Conservation (phyloP, 805 yeast species). For the Lipomyces kockii region DNA sequence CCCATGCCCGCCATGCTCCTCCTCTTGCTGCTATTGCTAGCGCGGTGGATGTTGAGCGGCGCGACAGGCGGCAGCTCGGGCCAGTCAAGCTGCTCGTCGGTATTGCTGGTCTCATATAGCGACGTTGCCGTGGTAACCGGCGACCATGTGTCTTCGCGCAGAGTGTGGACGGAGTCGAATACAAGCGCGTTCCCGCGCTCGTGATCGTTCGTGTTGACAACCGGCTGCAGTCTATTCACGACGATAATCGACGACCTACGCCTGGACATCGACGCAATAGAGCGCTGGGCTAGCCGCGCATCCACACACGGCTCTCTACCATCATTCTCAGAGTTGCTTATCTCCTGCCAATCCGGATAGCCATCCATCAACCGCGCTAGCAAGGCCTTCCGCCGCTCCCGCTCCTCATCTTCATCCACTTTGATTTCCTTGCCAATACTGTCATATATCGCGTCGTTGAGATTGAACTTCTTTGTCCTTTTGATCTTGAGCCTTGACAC, state of each 20-base stretch:
- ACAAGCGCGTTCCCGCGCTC: neutral
- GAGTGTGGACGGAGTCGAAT: neutral
- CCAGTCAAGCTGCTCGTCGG: neutral
- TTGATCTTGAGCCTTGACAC: slow-evolving; percentile 5
- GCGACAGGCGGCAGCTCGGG: neutral
- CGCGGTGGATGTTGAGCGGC: neutral
- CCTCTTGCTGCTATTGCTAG: neutral
- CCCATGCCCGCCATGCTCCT: neutral
- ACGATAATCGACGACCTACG: neutral
- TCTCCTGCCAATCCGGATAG: neutral
- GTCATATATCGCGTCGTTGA: slow-evolving; percentile 23
- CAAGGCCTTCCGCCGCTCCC: neutral
- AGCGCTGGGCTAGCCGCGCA: neutral
- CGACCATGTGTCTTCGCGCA: neutral
- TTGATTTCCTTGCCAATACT: slow-evolving; percentile 26
- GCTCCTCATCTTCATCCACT: neutral
- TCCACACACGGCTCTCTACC: neutral
- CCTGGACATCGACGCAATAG: neutral
- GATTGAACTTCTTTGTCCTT: slow-evolving; percentile 16
- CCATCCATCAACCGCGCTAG: neutral
- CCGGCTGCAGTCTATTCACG: neutral
- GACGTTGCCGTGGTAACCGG: neutral
- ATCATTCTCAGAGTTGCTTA: neutral
- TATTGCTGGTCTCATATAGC: neutral
- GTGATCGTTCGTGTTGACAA: neutral